Evolutionary conservation across 176 grass and related monocot genomes (phyloP), one percentile per base, ranked within the genome.

Genomic region (Oryza longistaminata): DNA sequence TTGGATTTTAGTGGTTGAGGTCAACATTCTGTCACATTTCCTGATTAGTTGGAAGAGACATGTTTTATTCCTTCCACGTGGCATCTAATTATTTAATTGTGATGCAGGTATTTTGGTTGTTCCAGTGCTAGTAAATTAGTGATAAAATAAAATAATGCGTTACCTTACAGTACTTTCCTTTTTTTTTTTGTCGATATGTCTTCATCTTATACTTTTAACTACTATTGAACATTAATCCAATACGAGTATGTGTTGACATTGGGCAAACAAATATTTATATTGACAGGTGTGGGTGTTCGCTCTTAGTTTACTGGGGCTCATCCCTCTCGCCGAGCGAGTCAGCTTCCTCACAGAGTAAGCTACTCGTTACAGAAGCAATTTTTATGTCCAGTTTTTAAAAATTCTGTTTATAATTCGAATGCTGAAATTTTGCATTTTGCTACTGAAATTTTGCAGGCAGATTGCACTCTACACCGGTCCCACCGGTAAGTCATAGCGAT

Each of bases 291-390:
- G 96, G 96, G 68, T 96, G 33, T 99, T 99, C 50, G 78, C 82
- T 2, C 76, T 90, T 35, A 94, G 96, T 73, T 83, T 99, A 58
- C 37, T 99, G 40, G 96, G 91, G 12, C 86, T 99, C 22, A 87
- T 87, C 29, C 96, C 96, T 55, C 96, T 99, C 16, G 93, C 96
- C 8, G 96, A 99, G 78, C 83, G 96, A 15, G 91, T 99, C 77
- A 99, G 96, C 91, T 99, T 99, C 82, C 93, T 99, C 27, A 99
- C 96, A 29, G 96, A 99, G 96, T 96, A 86, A 89, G 86, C 66
- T 26, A 9, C 21, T 22, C 7, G 9, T 77, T 12, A 13, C 60
- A 61, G 15, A 75, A 42, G 27, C 45, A 66, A 16, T 46, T 46
- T 50, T 50, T 37, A 5, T 6, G 5, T 16, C 48, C 17, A 21